Conservation (phyloP, 139 green algal species). For the Nannochloris sp. region DNA sequence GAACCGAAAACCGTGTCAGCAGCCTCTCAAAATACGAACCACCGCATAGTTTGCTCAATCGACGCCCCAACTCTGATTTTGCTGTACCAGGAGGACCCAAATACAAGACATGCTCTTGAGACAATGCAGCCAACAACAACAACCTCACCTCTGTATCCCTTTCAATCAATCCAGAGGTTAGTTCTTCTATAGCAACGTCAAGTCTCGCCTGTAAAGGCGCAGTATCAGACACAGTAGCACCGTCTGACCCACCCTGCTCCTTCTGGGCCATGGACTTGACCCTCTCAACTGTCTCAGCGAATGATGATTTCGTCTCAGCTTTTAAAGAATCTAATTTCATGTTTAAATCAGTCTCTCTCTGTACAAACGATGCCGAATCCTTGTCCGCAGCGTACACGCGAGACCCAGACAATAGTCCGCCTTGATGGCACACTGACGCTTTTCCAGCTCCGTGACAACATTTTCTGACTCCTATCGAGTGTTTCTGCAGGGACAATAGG, state of each 20-base stretch:
- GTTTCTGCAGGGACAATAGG: too few species aligned
- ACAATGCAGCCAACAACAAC: constrained; percentile 73
- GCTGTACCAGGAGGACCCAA: constrained; percentile 78
- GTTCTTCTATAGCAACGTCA: constrained; percentile 23
- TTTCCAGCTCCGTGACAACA: too few species aligned
- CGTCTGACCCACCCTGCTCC: background rate
- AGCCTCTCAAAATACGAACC: constrained; percentile 83
- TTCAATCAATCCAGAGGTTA: constrained; percentile 52
- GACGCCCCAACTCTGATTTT: constrained; percentile 79
- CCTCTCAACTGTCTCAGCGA: background rate
- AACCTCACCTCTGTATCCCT: constrained; percentile 68
- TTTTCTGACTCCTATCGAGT: too few species aligned
- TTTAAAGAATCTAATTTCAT: constrained; percentile 35
- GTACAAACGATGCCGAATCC: background rate
- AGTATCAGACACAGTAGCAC: background rate
- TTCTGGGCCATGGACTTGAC: too few species aligned
- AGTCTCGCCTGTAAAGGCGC: constrained; percentile 20
- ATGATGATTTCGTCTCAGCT: background rate
- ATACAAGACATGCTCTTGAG: constrained; percentile 75
- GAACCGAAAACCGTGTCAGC: constrained; percentile 85
- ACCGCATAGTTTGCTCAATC: constrained; percentile 49
- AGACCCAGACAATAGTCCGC: background rate
- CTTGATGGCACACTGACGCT: too few species aligned
- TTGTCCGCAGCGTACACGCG: background rate
- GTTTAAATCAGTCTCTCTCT: constrained; percentile 12